Evolutionary conservation across 1,284 basidiomycete genomes (phyloP).

Genomic region (Fomitiporia mediterranea): DNA sequence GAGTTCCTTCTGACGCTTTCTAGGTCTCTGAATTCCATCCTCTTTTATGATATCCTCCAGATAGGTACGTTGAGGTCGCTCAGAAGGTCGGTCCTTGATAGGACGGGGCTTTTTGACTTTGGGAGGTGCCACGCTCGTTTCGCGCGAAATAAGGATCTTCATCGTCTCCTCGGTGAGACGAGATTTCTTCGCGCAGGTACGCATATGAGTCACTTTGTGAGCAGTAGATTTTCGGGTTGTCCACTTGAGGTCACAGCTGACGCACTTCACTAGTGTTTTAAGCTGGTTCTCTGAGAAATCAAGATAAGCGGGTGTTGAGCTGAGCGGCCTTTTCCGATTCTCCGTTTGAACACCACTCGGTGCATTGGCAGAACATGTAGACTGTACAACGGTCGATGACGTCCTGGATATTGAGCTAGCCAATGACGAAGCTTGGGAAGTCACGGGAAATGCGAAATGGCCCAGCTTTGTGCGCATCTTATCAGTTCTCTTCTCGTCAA

Average conservation of each 20-base stretch:
- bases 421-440: neutral
- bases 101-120: conserved; percentile 18
- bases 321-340: conserved; percentile 3
- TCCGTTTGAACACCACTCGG: neutral
- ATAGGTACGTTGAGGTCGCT: conserved; percentile 37
- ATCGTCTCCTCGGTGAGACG: conserved; percentile 52
- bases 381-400: neutral
- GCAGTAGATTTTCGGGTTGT: conserved; percentile 55
- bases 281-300: conserved; percentile 46
- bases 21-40: conserved; percentile 40
- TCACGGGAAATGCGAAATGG: neutral
- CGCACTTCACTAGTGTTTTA: conserved; percentile 47
- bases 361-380: neutral
- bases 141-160: conserved; percentile 44
- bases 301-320: neutral
- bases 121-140: conserved; percentile 31
- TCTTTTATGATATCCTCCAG: conserved; percentile 51
- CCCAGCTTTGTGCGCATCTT: conserved; percentile 4
- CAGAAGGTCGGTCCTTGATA: conserved; percentile 28
- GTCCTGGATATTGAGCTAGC: neutral
- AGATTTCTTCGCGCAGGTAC: conserved; percentile 59
- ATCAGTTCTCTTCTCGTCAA: conserved; percentile 7
- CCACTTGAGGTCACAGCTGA: conserved; percentile 64
- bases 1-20: conserved; percentile 35
- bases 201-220: conserved; percentile 64